Conservation (phyloP, 176 grass and related monocot genomes). For the maize (Zea mays) region Zm-B73-REFERENCE-NAM-5.0 NC_050100.1:195705501-195706000, state of each 20-base stretch:
- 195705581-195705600: constrained; percentile 37
- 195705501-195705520: constrained; percentile 34
- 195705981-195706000: not conserved
- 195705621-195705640: not conserved
- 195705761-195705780: constrained; percentile 96
- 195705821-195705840: constrained; percentile 71
- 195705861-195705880: constrained; percentile 51
- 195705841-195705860: constrained; percentile 94
- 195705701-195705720: constrained; percentile 90
- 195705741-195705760: constrained; percentile 70
- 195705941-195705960: constrained; percentile 26
- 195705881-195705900: constrained; percentile 30
- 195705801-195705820: constrained; percentile 88
- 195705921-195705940: constrained; percentile 15
- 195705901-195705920: not conserved
- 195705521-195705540: constrained; percentile 49
- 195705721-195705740: constrained; percentile 89
- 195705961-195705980: not conserved
- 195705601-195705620: constrained; percentile 40
- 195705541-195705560: constrained; percentile 44
- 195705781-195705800: constrained; percentile 70
- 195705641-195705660: not conserved
- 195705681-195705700: constrained; percentile 86
- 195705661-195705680: constrained; percentile 40
- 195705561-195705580: constrained; percentile 11